Percentiles rank a stretch among this genome's conserved stretches.
These are phyloP conservation scores for Coprinopsis cinerea DNA, from an alignment of 768 basidiomycete species.

Conservation along the genomic window DNA sequence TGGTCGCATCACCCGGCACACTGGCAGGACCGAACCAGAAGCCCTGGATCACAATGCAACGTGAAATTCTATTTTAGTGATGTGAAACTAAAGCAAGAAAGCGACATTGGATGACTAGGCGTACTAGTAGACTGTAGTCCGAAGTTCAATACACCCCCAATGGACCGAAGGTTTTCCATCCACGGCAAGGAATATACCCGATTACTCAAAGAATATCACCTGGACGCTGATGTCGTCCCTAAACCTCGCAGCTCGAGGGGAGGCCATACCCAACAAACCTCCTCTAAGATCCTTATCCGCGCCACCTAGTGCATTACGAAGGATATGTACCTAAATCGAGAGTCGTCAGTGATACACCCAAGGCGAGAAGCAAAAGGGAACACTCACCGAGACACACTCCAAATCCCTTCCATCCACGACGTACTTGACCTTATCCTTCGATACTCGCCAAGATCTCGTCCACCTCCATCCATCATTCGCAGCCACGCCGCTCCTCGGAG, in stretches of 20 bases:
- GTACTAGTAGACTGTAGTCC: too few species aligned
- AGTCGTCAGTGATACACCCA: too few species aligned
- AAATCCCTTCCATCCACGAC: background rate
- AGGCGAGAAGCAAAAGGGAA: too few species aligned
- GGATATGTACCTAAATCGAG: too few species aligned
- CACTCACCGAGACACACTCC: background rate
- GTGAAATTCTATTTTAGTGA: too few species aligned
- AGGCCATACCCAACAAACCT: background rate
- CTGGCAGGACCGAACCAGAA: too few species aligned
- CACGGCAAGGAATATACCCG: background rate
- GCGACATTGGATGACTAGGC: too few species aligned
- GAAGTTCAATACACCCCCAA: too few species aligned
- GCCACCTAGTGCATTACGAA: background rate
- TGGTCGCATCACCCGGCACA: too few species aligned
- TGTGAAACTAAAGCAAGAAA: too few species aligned
- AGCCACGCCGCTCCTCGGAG: background rate
- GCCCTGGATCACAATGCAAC: too few species aligned
- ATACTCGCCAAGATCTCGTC: background rate
- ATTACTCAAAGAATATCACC: background rate
- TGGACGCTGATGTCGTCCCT: background rate
- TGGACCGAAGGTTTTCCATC: too few species aligned
- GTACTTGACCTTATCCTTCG: background rate
- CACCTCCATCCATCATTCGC: background rate
- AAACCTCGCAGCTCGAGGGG: background rate
- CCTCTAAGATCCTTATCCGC: background rate